phyloP scores from a whole-genome alignment of 805 yeast genomes.

The Tetrapisispora taiwanensis region DNA sequence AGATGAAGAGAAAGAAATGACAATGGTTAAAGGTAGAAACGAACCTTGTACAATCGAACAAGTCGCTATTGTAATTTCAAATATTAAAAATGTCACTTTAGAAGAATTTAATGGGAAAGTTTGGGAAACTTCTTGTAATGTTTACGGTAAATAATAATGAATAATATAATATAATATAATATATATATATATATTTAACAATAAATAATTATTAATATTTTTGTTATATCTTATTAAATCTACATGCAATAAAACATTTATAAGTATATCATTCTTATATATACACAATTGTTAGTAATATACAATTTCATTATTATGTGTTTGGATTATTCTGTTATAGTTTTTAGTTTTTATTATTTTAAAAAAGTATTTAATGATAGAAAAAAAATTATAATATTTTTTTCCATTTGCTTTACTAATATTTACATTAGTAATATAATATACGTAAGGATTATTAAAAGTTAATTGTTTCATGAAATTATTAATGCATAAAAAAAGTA shows the following conservation, averaged over 20 bases:
- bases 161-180: too few species aligned
- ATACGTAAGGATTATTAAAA: neutral
- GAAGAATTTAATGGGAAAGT: slow-evolving; percentile 38
- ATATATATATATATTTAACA: too few species aligned
- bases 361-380: too few species aligned
- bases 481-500: neutral
- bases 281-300: neutral
- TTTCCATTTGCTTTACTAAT: neutral
- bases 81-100: slow-evolving; percentile 35
- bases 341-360: too few species aligned
- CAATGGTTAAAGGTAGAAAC: slow-evolving; percentile 69
- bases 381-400: too few species aligned
- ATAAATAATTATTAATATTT: too few species aligned
- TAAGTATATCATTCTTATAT: neutral
- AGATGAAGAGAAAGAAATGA: slow-evolving; percentile 19
- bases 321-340: neutral
- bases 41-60: slow-evolving; percentile 84
- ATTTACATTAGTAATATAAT: neutral
- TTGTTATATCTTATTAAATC: too few species aligned
- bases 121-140: slow-evolving; percentile 40
- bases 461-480: neutral
- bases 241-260: slow-evolving; percentile 1
- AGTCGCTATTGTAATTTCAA: slow-evolving; percentile 62
- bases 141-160: slow-evolving; percentile 30
- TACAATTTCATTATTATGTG: neutral